A percentile compares a stretch with the other conserved stretches of the same genome.
Evolutionary conservation across 2,329 filamentous ascomycete species (phyloP).

Genomic region (Penicillium glabrum): DNA sequence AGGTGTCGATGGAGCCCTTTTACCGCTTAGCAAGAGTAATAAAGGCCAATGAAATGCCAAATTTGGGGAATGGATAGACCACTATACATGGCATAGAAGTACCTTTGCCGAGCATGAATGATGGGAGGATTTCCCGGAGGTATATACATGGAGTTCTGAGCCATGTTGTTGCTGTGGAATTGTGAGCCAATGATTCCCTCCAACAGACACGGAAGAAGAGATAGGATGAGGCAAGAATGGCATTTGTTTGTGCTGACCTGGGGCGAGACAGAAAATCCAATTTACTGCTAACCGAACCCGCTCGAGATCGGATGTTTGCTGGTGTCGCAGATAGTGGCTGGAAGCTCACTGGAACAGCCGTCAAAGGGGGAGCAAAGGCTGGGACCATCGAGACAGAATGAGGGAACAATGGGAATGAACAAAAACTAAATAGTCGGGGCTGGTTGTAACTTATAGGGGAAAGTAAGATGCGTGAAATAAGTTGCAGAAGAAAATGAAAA

Average conservation of each 20-base stretch:
- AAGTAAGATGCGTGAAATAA: conserved; percentile 3
- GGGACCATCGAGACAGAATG: conserved; percentile 31
- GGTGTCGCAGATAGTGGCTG: conserved; percentile 31
- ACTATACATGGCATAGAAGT: conserved; percentile 18
- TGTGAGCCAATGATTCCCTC: conserved; percentile 24
- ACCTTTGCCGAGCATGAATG: conserved; percentile 40
- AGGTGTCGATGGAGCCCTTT: conserved; percentile 31
- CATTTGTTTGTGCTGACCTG: conserved; percentile 33
- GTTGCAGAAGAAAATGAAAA: background rate
- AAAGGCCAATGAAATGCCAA: conserved; percentile 9
- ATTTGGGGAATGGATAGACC: conserved; percentile 2
- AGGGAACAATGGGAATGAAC: conserved; percentile 2
- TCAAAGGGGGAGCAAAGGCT: conserved; percentile 27
- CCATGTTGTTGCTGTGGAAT: conserved; percentile 24
- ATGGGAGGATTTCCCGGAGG: conserved; percentile 28
- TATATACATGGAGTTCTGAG: conserved; percentile 33
- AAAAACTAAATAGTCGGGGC: background rate
- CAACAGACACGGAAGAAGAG: background rate
- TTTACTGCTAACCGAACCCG: conserved; percentile 30
- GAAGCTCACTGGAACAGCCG: conserved; percentile 31
- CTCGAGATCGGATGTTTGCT: conserved; percentile 29
- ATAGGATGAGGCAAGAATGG: conserved; percentile 1
- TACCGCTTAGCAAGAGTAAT: conserved; percentile 26
- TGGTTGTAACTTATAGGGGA: background rate
- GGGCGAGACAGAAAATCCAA: conserved; percentile 34